Base-by-base conservation (phyloP, 2,329 filamentous ascomycete species). In the Fusarium fracticaudum region DNA sequence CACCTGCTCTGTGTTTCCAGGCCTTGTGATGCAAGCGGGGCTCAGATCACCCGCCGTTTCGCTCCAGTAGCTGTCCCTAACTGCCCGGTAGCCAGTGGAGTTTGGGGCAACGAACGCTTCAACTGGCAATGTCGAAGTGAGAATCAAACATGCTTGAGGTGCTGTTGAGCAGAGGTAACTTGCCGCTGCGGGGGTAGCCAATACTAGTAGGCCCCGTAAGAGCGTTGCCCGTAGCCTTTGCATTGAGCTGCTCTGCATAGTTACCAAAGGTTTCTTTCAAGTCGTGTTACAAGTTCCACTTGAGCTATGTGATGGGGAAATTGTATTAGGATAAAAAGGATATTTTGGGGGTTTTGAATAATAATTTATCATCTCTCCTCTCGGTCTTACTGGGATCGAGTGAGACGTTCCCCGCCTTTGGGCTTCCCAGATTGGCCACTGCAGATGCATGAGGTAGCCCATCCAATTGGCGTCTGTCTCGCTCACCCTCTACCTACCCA, bases 271-370 rank as follows among this genome's bases (percentile, higher is more conserved):
- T 17, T 17, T 1, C 7, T 17, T 1, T 31, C 14, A 15, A 12
- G 26, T 1, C 1, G 26, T n/a, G 7, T 3, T 31, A 6, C 10
- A 22, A n/a, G 1, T 17, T 9, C 0, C 14, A 8, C 10, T 48
- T 17, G 4, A n/a, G 6, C 3, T 48, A 12, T 48, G 11, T 6
- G 3, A 31, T n/a, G 29, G 20, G 8, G 6, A 1, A 48, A 8
- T 31, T 11, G 6, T 0, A 12, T 2, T 10, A 18, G 15, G 29
- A 15, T n/a, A 0, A 2, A 13, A n/a, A 29, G 0, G 12, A 14
- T 3, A 29, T 20, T 6, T 20, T 7, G 2, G 18, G 12, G 14
- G 8, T 20, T 47, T 15, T 29, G 12, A 10, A 5, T 12, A 3
- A 3, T 22, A 0, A 29, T 15, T 11, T 15, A 10, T 47, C 6